Evolutionary conservation across 345 rosid genomes (phyloP).

Genomic region (Boechera retrofracta): DNA sequence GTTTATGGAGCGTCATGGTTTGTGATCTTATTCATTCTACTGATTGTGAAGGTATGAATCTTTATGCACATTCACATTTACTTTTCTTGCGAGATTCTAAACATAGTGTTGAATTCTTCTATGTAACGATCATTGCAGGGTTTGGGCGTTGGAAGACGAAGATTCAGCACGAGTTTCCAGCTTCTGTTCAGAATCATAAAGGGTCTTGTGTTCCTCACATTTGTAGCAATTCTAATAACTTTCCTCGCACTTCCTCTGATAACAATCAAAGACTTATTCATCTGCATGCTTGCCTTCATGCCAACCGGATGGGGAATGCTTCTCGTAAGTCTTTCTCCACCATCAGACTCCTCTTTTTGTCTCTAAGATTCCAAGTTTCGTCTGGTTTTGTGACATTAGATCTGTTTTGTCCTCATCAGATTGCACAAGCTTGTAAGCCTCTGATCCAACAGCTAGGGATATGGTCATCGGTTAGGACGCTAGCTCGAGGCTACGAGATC

Average conservation of each 20-base stretch:
- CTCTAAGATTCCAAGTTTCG: constrained; percentile 8
- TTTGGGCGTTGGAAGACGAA: constrained; percentile 67
- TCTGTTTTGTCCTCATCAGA: constrained; percentile 44
- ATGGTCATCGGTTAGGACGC: constrained; percentile 72
- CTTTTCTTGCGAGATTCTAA: background rate
- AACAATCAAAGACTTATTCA: constrained; percentile 69
- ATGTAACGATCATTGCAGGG: constrained; percentile 48
- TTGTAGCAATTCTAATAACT: constrained; percentile 56
- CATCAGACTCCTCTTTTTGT: background rate
- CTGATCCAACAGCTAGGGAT: constrained; percentile 57
- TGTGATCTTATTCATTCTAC: constrained; percentile 37
- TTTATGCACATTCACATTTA: constrained; percentile 1
- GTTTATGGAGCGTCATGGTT: constrained; percentile 51
- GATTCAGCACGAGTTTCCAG: constrained; percentile 76
- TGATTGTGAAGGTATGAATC: constrained; percentile 49
- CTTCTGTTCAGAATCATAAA: constrained; percentile 74
- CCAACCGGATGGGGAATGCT: constrained; percentile 97
- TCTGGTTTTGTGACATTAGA: background rate
- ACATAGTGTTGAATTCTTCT: background rate
- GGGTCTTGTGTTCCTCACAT: constrained; percentile 69
- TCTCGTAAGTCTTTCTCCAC: constrained; percentile 56
- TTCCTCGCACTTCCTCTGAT: constrained; percentile 70
- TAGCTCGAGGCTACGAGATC: constrained; percentile 77
- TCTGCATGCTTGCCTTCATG: constrained; percentile 85
- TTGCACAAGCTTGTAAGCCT: constrained; percentile 87